Conservation (phyloP, 768 basidiomycete genomes). For the Russula dissimulans region DNA sequence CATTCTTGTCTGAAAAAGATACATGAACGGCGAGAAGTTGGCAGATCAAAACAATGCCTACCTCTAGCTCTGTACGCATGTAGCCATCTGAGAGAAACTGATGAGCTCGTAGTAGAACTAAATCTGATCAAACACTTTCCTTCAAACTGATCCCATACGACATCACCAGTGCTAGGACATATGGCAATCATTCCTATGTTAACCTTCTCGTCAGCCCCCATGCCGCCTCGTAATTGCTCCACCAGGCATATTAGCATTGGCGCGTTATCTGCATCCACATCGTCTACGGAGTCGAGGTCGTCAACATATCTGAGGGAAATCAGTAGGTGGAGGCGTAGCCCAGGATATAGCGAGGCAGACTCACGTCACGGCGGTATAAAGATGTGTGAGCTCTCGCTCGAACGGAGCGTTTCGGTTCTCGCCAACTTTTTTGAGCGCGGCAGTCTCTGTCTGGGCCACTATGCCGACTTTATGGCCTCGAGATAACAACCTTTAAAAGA, state of each 20-base stretch:
- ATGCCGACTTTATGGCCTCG: conserved; percentile 79
- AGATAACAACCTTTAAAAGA: conserved; percentile 49
- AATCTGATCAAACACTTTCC: conserved; percentile 34
- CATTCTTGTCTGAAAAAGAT: conserved; percentile 59
- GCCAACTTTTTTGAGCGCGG: conserved; percentile 77
- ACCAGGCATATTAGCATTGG: conserved; percentile 74
- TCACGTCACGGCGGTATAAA: conserved; percentile 85
- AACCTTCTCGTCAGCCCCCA: conserved; percentile 37
- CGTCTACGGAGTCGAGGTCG: conserved; percentile 58
- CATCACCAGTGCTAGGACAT: conserved; percentile 83
- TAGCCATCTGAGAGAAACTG: conserved; percentile 44
- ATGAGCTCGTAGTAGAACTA: conserved; percentile 2
- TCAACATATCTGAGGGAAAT: conserved; percentile 64
- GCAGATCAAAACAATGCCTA: conserved; percentile 21
- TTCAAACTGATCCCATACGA: conserved; percentile 87
- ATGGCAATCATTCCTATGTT: conserved; percentile 67
- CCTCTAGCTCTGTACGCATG: conserved; percentile 88
- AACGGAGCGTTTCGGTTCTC: conserved; percentile 70
- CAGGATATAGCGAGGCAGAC: conserved; percentile 24
- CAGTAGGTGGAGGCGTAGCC: neutral
- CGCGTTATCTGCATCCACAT: conserved; percentile 43
- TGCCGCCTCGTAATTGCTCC: conserved; percentile 38
- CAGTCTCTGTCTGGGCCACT: conserved; percentile 76
- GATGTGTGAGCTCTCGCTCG: conserved; percentile 58
- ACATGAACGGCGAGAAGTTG: neutral